These are phyloP conservation scores for Metschnikowia drakensbergensis DNA, from an alignment of 805 yeast species.

Conservation along the genomic window DNA sequence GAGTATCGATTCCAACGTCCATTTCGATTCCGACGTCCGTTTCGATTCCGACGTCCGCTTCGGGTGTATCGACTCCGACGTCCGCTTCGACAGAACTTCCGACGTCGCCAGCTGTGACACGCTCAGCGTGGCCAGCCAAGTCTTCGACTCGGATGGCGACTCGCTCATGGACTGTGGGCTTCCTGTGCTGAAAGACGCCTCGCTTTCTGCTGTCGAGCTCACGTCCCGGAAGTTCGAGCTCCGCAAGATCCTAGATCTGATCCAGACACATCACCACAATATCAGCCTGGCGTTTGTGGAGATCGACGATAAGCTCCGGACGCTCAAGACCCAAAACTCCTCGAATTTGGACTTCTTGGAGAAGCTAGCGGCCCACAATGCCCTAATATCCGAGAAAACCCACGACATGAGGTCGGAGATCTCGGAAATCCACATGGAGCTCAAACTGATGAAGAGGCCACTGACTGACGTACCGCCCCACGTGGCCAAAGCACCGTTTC, in stretches of 20 bases:
- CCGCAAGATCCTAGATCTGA: conserved; percentile 9
- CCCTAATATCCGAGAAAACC: conserved; percentile 14
- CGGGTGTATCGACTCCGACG: not conserved
- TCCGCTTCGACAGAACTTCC: not conserved
- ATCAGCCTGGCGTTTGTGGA: conserved; percentile 8
- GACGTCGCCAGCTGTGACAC: conserved; percentile 8
- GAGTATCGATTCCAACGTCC: not conserved
- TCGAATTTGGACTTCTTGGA: conserved; percentile 15
- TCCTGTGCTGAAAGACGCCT: not conserved
- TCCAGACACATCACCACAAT: conserved; percentile 10
- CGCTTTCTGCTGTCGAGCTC: not conserved
- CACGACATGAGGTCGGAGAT: conserved; percentile 16
- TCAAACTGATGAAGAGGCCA: conserved; percentile 8
- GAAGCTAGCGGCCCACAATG: conserved; percentile 13
- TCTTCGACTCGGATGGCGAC: conserved; percentile 17
- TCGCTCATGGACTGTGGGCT: conserved; percentile 20
- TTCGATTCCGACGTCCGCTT: not conserved
- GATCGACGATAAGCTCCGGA: conserved; percentile 7
- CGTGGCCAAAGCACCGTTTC: not conserved
- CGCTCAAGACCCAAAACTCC: conserved; percentile 12
- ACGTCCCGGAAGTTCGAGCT: conserved; percentile 9
- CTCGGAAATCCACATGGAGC: conserved; percentile 5
- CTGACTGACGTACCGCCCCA: not conserved
- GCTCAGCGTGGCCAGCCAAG: not conserved
- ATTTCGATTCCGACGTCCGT: too few species aligned